A percentile compares a stretch with the other conserved stretches of the same genome.
Evolutionary conservation across 768 basidiomycete genomes (phyloP).

Genomic region (Gelatoporia subvermispora): DNA sequence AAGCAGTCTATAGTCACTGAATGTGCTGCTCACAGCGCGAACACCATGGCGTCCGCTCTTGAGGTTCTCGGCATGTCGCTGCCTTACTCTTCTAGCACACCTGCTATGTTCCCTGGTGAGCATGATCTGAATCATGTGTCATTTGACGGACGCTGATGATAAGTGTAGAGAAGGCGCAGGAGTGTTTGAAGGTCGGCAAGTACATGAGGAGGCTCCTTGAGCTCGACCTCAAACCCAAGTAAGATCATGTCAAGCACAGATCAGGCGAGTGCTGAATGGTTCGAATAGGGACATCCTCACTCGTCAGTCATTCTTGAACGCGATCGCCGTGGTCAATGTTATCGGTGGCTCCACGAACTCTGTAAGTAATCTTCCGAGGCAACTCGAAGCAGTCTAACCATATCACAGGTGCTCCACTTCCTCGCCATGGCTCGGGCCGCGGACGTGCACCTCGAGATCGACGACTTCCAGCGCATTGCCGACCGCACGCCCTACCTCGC

Average conservation of each 20-base stretch:
- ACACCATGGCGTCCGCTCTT: slow-evolving; percentile 83
- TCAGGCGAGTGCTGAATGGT: slow-evolving; percentile 20
- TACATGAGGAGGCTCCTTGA: slow-evolving; percentile 73
- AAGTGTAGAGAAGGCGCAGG: slow-evolving; percentile 69
- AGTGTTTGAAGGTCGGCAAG: slow-evolving; percentile 73
- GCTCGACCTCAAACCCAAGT: slow-evolving; percentile 79
- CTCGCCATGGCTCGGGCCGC: slow-evolving; percentile 83
- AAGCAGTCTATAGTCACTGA: not conserved
- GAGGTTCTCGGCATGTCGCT: slow-evolving; percentile 84
- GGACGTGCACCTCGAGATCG: slow-evolving; percentile 67
- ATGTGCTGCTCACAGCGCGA: slow-evolving; percentile 43
- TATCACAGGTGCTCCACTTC: slow-evolving; percentile 66
- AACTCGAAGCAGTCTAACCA: not conserved
- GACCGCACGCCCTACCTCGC: slow-evolving; percentile 80
- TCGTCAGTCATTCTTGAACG: slow-evolving; percentile 73
- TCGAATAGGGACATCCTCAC: slow-evolving; percentile 57
- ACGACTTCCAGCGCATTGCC: slow-evolving; percentile 81
- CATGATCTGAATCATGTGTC: not conserved
- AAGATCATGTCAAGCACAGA: not conserved
- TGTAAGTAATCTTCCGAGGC: slow-evolving; percentile 34
- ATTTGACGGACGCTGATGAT: not conserved
- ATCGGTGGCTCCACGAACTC: slow-evolving; percentile 89
- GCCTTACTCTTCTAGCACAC: slow-evolving; percentile 77
- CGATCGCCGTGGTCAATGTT: slow-evolving; percentile 72
- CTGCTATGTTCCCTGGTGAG: slow-evolving; percentile 65